Base-by-base conservation (phyloP, 345 rosid species). In the Mercurialis annua region DNA sequence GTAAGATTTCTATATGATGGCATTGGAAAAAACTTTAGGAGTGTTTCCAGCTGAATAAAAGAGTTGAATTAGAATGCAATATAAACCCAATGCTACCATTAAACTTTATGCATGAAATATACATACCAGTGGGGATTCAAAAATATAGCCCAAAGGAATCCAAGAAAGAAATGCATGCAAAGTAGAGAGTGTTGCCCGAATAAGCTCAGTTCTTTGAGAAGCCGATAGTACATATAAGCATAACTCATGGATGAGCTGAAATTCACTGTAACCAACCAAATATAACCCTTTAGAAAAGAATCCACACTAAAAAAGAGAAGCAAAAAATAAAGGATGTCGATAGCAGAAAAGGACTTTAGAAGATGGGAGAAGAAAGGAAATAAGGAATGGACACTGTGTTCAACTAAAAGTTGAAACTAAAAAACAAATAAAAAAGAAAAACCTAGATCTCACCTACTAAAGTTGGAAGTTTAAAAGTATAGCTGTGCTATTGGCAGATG, bases 161-260 rank as follows among this genome's bases (percentile, higher is more conserved):
- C 99, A 92, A 5, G 99, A 95, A 75, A 95, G 98, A 73, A 90
- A 95, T 68, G 98, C 99, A 83, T 92, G 99, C 81, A 95, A 78
- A 10, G 99, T 90, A 66, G 99, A 90, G 50, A 95, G 77, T 3
- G 99, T 95, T 54, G 98, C 97, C 33, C 92, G 87, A 74, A 89
- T 86, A 64, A 92, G 98, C 82, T 95, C 99, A 68, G 86, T 82
- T 82, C 97, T 88, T 73, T 95, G 97, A 53, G 99, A 95, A 53
- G 88, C 98, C 63, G 99, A 95, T 31, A 95, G 87, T 51, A 95
- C 96, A 71, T 91, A 95, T 59, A 92, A 79, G 92, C 99, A 95
- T 70, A 95, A 75, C 85, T 92, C 99, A 70, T 95, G 98, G 69
- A 95, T 92, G 84, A 95, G 98, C 71, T 90, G 93, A 81, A 95